phyloP scores from a whole-genome alignment of 495 filamentous ascomycete genomes.

The Aspergillus coremiiformis region DNA sequence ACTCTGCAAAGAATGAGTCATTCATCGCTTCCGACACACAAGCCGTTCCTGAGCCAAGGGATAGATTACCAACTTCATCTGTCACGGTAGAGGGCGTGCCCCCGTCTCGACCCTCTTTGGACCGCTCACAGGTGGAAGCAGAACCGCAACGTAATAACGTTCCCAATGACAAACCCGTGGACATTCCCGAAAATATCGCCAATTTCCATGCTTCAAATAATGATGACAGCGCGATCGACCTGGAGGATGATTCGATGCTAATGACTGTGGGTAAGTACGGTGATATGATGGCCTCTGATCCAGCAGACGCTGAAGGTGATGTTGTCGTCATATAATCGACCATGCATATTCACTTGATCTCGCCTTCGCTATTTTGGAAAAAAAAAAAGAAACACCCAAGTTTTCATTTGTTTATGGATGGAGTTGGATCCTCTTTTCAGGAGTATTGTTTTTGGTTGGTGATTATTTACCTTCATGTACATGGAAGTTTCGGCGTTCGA shows the following conservation, averaged over 20 bases:
- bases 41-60: constrained; percentile 1
- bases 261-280: constrained; percentile 44
- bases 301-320: constrained; percentile 44
- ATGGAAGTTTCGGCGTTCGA: constrained; percentile 30
- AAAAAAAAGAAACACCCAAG: neutral
- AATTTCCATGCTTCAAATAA: constrained; percentile 35
- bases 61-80: constrained; percentile 6
- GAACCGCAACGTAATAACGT: constrained; percentile 10
- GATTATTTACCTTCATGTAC: constrained; percentile 12
- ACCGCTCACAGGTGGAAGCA: constrained; percentile 8
- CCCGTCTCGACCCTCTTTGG: constrained; percentile 8
- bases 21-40: constrained; percentile 6
- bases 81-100: neutral
- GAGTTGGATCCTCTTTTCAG: constrained; percentile 22
- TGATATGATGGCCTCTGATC: constrained; percentile 43
- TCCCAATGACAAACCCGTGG: constrained; percentile 17
- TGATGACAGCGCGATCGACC: constrained; percentile 43
- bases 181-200: constrained; percentile 23
- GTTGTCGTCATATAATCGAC: constrained; percentile 38
- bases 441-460: constrained; percentile 19
- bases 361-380: constrained; percentile 10
- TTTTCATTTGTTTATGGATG: constrained; percentile 15
- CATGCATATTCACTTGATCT: constrained; percentile 15
- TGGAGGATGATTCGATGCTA: constrained; percentile 42
- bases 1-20: constrained; percentile 7